Evolutionary conservation across 192 early-diverging fungal genomes (phyloP).

Genomic region (Coemansia asiatica): DNA sequence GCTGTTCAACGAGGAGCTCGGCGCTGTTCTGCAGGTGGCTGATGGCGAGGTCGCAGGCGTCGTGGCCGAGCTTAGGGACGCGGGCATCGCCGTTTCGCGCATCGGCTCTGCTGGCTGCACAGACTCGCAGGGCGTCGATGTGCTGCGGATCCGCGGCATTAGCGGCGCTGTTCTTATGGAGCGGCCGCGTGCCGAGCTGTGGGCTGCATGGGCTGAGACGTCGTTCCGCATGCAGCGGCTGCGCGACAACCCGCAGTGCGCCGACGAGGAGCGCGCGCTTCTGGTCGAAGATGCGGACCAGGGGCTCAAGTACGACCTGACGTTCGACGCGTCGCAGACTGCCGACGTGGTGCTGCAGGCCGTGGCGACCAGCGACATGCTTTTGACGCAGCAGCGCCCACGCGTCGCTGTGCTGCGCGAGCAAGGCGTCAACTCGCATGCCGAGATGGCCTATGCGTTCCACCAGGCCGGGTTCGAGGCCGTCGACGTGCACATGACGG

Average conservation of each 20-base stretch:
- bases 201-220: slow-evolving; percentile 86
- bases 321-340: slow-evolving; percentile 66
- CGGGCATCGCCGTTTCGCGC: slow-evolving; percentile 60
- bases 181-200: slow-evolving; percentile 64
- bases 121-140: slow-evolving; percentile 41
- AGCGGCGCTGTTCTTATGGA: slow-evolving; percentile 56
- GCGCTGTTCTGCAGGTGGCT: slow-evolving; percentile 90
- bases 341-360: slow-evolving; percentile 19
- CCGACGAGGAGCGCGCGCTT: slow-evolving; percentile 77
- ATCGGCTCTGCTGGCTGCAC: slow-evolving; percentile 56
- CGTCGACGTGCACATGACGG: slow-evolving; percentile 99
- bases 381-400: slow-evolving; percentile 53
- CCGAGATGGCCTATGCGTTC: slow-evolving; percentile 95
- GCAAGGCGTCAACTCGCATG: slow-evolving; percentile 95
- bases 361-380: slow-evolving; percentile 6
- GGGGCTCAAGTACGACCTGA: slow-evolving; percentile 77
- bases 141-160: slow-evolving; percentile 55
- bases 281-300: slow-evolving; percentile 71
- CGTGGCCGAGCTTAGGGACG: slow-evolving; percentile 39
- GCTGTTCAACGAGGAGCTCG: slow-evolving; percentile 98
- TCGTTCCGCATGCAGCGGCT: slow-evolving; percentile 88
- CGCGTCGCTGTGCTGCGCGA: slow-evolving; percentile 94
- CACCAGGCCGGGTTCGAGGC: slow-evolving; percentile 88
- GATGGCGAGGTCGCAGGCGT: slow-evolving; percentile 56
- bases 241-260: slow-evolving; percentile 88